A percentile compares a stretch with the other conserved stretches of the same genome.
phyloP scores from a whole-genome alignment of 1,284 basidiomycete genomes.

The Cutaneotrichosporon mucoides region DNA sequence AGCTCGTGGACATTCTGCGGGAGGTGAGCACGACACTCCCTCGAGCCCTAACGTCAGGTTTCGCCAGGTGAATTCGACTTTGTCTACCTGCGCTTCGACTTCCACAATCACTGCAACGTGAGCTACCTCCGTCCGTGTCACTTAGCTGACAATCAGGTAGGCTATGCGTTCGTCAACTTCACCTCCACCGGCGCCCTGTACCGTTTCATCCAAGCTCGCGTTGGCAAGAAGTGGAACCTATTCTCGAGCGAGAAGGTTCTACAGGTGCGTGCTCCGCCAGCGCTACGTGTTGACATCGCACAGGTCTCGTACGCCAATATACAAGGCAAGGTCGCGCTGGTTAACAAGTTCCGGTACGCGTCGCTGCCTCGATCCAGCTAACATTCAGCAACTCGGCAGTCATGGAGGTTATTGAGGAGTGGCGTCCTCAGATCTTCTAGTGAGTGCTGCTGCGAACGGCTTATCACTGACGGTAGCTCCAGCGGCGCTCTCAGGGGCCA shows the following conservation, averaged over 20 bases:
- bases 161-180: conserved; percentile 50
- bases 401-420: conserved; percentile 42
- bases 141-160: conserved; percentile 27
- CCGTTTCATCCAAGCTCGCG: conserved; percentile 35
- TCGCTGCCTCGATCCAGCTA: neutral
- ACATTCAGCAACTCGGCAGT: conserved; percentile 42
- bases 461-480: conserved; percentile 22
- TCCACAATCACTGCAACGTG: conserved; percentile 48
- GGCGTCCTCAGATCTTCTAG: conserved; percentile 49
- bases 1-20: conserved; percentile 43
- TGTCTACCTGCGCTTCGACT: conserved; percentile 49
- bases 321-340: conserved; percentile 45
- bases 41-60: conserved; percentile 31
- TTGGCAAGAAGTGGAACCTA: conserved; percentile 47
- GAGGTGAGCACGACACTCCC: conserved; percentile 27
- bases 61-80: conserved; percentile 47
- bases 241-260: conserved; percentile 49
- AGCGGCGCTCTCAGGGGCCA: conserved; percentile 35
- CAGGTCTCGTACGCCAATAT: conserved; percentile 49
- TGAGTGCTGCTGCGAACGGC: conserved; percentile 11
- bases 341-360: conserved; percentile 43
- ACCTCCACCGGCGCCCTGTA: conserved; percentile 31
- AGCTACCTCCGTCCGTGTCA: conserved; percentile 11
- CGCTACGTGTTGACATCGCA: neutral
- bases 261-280: conserved; percentile 41